Percentiles rank a stretch among this genome's conserved stretches.
These are phyloP conservation scores for Exophiala lecanii-corni DNA, from an alignment of 2,329 filamentous ascomycete species.

Conservation along the genomic window DNA sequence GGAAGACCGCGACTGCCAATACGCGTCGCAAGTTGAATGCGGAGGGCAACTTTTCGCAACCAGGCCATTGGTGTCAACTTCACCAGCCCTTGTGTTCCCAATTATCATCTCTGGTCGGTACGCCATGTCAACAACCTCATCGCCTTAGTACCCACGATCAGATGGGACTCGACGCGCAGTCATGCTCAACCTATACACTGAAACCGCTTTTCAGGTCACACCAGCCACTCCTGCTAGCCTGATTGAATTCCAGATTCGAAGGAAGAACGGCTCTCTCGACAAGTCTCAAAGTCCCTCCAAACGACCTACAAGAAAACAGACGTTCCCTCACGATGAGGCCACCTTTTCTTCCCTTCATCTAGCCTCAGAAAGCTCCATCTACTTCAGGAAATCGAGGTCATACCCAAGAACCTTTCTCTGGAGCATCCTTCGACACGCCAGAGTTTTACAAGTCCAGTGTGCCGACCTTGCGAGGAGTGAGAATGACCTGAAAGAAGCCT, in stretches of 20 bases:
- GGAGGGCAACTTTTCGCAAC: too few relatives aligned
- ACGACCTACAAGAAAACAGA: slow-evolving; percentile 4
- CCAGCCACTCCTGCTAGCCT: slow-evolving; percentile 16
- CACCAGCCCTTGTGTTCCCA: too few relatives aligned
- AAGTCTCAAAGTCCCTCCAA: slow-evolving; percentile 18
- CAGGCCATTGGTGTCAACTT: too few relatives aligned
- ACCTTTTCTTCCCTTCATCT: slow-evolving; percentile 68
- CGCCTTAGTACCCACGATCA: slow-evolving; percentile 2
- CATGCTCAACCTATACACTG: slow-evolving; percentile 28
- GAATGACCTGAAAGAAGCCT: slow-evolving; percentile 60
- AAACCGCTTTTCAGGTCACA: slow-evolving; percentile 24
- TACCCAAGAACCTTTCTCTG: slow-evolving; percentile 85
- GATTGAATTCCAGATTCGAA: slow-evolving; percentile 18
- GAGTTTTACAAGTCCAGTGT: slow-evolving; percentile 74
- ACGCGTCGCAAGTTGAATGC: too few relatives aligned
- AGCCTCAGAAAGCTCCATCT: slow-evolving; percentile 74
- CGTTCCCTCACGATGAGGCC: slow-evolving; percentile 46
- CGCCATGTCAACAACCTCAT: not conserved
- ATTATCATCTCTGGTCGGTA: too few relatives aligned
- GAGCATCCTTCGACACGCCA: slow-evolving; percentile 77
- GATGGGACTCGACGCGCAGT: slow-evolving; percentile 11
- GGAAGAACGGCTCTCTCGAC: slow-evolving; percentile 23
- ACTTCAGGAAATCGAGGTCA: slow-evolving; percentile 70
- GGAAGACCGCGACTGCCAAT: too few relatives aligned
- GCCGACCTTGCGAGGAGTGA: slow-evolving; percentile 72